phyloP scores from a whole-genome alignment of 495 filamentous ascomycete genomes.

The Penicillium turbatum region DNA sequence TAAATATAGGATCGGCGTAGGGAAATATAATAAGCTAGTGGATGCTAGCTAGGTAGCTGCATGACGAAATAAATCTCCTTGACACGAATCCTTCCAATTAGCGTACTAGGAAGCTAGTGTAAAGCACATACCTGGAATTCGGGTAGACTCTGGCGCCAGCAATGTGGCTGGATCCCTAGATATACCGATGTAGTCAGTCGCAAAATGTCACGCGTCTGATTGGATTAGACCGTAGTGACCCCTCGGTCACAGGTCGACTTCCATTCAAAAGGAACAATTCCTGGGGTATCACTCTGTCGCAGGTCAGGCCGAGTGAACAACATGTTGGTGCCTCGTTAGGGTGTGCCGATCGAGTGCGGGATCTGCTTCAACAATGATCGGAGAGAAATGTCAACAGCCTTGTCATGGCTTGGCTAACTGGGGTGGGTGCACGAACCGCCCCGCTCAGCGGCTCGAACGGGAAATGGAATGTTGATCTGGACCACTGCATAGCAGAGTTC shows the following conservation, averaged over 20 bases:
- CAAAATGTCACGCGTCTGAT: not conserved
- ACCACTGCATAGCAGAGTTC: constrained; percentile 1
- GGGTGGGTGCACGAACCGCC: not conserved
- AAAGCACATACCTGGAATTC: constrained; percentile 16
- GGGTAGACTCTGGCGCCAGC: constrained; percentile 3
- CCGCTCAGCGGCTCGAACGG: not conserved
- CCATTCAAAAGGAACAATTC: not conserved
- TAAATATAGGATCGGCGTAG: not conserved
- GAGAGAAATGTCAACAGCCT: not conserved
- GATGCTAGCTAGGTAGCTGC: not conserved
- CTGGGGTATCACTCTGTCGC: not conserved
- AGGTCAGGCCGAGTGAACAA: not conserved
- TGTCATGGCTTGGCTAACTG: not conserved
- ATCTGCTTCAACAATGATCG: not conserved
- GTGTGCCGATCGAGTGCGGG: not conserved
- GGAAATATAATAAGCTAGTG: constrained; percentile 5
- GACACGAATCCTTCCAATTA: not conserved
- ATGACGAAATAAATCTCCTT: constrained; percentile 16
- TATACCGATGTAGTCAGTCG: constrained; percentile 1
- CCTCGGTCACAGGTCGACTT: not conserved
- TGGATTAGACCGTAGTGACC: not conserved
- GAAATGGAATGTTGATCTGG: constrained; percentile 18
- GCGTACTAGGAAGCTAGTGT: not conserved
- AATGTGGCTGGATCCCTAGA: constrained; percentile 18
- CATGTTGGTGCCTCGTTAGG: not conserved